Evolutionary conservation across 2,329 filamentous ascomycete species (phyloP), one percentile per base, ranked within the genome.

Genomic region (Fusarium xylarioides): DNA sequence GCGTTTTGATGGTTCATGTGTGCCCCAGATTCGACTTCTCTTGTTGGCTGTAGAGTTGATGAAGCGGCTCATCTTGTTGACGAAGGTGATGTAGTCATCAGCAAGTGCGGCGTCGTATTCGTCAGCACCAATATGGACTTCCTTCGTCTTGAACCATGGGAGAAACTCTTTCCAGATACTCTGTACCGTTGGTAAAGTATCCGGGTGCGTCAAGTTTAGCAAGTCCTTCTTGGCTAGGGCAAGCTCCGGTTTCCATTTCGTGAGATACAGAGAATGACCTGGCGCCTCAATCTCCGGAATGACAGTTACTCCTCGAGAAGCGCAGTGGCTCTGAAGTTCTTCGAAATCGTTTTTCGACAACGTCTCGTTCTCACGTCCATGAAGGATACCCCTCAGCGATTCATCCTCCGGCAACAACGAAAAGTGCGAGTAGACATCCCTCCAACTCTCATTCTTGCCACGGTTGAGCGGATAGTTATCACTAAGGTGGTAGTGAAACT

Each of bases 391-490:
- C 1, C 42, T 18, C 7, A 70, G 43, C 0, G 49, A 63, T n/a
- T 70, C 11, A 4, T 70, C 37, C 21, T 59, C 67, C 0, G 67
- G 66, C 0, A 70, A 10, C 4, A 70, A 34, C 0, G 67, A 70
- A 16, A 70, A 70, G 19, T 70, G 67, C 1, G 67, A 70, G 35
- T 70, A 70, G 0, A 70, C 67, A 11, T 59, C 43, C 2, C 53
- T 38, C 67, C 67, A 70, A 47, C 59, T 70, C 7, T 70, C 66
- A 3, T 70, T 70, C 18, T 70, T 70, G 11, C 67, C 67, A 7
- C 67, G 67, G 2, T 70, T 70, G 1, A 70, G 59, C 5, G 67
- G 67, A 28, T 70, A 70, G 9, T 70, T 70, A 12, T 70, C 67
- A 9, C 67, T 70, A 2, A 70, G 66, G 8, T 70, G 67, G 3